Evolutionary conservation across 306 rosid species (phyloP).

Genomic region (Inga oerstediana): DNA sequence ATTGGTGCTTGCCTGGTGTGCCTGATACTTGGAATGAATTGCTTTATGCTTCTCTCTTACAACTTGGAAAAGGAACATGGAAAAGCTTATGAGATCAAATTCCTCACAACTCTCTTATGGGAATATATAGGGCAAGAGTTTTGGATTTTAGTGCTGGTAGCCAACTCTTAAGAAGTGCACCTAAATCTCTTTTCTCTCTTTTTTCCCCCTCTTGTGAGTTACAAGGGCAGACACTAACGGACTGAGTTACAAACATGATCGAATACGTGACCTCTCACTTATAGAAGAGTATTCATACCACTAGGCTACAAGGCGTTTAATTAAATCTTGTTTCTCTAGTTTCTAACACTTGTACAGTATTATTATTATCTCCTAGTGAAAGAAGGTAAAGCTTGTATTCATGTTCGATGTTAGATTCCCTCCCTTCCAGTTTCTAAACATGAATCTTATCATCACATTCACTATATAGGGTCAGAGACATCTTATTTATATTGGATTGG

Average conservation of each 20-base stretch:
- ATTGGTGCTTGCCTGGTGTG: conserved; percentile 77
- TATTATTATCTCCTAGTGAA: conserved; percentile 1
- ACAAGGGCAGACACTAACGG: too few relatives aligned
- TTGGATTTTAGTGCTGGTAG: neutral
- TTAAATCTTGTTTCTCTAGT: neutral
- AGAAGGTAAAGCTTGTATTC: neutral
- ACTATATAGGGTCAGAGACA: neutral
- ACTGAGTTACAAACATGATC: too few relatives aligned
- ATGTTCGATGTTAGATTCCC: neutral
- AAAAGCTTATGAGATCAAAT: conserved; percentile 30
- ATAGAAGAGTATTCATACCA: too few relatives aligned
- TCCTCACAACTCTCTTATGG: conserved; percentile 12
- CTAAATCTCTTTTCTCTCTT: neutral
- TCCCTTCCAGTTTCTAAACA: neutral
- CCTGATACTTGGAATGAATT: conserved; percentile 64
- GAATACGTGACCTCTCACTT: too few relatives aligned
- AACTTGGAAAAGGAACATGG: conserved; percentile 45
- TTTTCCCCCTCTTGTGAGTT: too few relatives aligned
- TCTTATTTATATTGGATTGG: neutral
- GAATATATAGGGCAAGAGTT: neutral
- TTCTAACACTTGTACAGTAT: conserved; percentile 30
- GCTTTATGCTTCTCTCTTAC: conserved; percentile 46
- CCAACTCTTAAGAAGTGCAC: neutral
- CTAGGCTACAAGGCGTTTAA: too few relatives aligned
- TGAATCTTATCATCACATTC: neutral